Base-by-base conservation (phyloP, 2,329 filamentous ascomycete species). In the Nemania sp. region DNA sequence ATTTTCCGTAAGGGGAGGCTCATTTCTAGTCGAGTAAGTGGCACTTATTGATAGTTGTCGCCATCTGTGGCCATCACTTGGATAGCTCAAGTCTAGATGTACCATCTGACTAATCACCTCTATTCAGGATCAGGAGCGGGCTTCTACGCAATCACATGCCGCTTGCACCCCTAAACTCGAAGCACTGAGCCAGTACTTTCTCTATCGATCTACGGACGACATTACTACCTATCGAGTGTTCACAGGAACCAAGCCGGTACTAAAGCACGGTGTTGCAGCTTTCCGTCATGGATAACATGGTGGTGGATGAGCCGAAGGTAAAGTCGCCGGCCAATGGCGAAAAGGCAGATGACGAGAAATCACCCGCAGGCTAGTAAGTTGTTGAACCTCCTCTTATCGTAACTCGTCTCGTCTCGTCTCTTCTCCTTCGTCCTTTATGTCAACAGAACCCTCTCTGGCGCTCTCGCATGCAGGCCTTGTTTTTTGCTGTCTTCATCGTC, bases 361-460 rank as follows among this genome's bases (percentile, higher is more conserved):
- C 57, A 12, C 42, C 63, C 49, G 12, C 34, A 5, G 49, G 21
- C 43, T 64, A 60, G 65, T 67, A 57, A 48, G 65, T 65, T 51
- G 11, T 17, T 34, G 1, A 21, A 37, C 45, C 40, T 40, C 46
- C 45, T 12, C 46, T 2, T 25, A 21, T 40, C n/a, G 4, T 42
- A 25, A 1, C 49, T 39, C 2, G n/a, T 25, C 21, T 11, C 5
- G 11, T 21, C 5, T 29, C 29, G 43, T n/a, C 12, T n/a, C 6
- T 20, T 7, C 20, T 29, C 12, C 3, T 46, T 29, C 7, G 18
- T 20, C 34, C n/a, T n/a, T 39, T 12, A n/a, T 18, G 2, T 52
- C 39, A 13, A 15, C 50, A 18, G 1, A 18, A 11, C 13, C 49
- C 4, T 29, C 9, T 21, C 37, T 40, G 32, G 11, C 25, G 7